These are phyloP conservation scores for Syzygium jambos DNA, from an alignment of 345 rosid genomes.

Conservation along the genomic window DNA sequence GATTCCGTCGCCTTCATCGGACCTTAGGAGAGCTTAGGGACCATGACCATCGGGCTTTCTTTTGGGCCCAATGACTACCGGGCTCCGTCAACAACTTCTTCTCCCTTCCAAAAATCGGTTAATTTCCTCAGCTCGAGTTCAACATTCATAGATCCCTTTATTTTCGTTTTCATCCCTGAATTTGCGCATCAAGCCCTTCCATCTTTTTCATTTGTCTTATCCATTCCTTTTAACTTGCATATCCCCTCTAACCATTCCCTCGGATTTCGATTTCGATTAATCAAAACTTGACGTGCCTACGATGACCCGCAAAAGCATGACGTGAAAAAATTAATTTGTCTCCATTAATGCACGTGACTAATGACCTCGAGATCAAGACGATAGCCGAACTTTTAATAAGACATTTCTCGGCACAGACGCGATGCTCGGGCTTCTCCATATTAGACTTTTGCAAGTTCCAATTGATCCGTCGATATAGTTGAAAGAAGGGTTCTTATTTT, in stretches of 20 bases:
- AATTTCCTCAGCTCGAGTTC: not conserved
- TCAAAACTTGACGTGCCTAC: not conserved
- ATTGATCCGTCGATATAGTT: not conserved
- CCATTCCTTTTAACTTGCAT: not conserved
- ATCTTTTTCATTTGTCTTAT: not conserved
- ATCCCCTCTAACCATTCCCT: not conserved
- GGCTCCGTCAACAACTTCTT: not conserved
- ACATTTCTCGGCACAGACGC: not conserved
- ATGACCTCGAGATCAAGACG: not conserved
- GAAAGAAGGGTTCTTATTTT: not conserved
- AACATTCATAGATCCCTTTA: not conserved
- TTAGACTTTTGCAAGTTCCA: not conserved
- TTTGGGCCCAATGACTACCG: not conserved
- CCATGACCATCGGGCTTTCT: not conserved
- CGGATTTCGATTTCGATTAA: not conserved
- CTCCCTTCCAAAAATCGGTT: not conserved
- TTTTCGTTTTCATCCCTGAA: not conserved
- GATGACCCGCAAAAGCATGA: rapidly evolving
- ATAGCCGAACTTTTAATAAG: not conserved
- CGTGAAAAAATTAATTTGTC: not conserved
- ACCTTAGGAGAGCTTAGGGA: too few species aligned
- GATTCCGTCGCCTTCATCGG: not conserved
- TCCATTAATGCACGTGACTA: not conserved
- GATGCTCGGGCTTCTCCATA: not conserved
- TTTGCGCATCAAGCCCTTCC: not conserved